Conservation (phyloP, 2,329 filamentous ascomycete species). For the Tolypocladium ophioglossoides region DNA sequence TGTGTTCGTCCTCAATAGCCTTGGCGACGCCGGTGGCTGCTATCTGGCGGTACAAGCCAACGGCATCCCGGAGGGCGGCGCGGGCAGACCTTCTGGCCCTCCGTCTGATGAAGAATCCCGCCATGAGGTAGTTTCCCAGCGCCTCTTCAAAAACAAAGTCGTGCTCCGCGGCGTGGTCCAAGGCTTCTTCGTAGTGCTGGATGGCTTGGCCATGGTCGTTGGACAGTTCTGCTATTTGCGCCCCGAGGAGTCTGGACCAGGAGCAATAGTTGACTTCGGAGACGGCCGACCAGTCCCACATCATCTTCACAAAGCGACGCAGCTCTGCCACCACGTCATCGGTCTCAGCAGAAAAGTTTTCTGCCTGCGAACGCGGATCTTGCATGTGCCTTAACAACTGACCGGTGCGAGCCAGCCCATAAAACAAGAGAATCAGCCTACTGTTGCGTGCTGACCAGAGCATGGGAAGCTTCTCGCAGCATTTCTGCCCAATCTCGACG, state of each 20-base stretch:
- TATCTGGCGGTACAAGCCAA: slow-evolving; percentile 57
- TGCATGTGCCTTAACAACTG: slow-evolving; percentile 37
- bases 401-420: slow-evolving; percentile 46
- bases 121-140: slow-evolving; percentile 63
- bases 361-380: slow-evolving; percentile 32
- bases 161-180: slow-evolving; percentile 62
- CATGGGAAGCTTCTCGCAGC: slow-evolving; percentile 33
- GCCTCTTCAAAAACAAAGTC: slow-evolving; percentile 62
- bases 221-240: slow-evolving; percentile 55
- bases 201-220: slow-evolving; percentile 48
- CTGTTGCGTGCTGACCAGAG: slow-evolving; percentile 52
- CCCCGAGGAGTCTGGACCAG: slow-evolving; percentile 59
- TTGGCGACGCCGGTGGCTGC: slow-evolving; percentile 60
- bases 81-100: slow-evolving; percentile 58
- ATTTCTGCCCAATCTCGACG: slow-evolving; percentile 42
- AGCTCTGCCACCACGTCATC: slow-evolving; percentile 42
- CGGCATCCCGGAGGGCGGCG: slow-evolving; percentile 55
- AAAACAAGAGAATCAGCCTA: slow-evolving; percentile 46
- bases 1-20: slow-evolving; percentile 57
- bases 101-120: slow-evolving; percentile 56
- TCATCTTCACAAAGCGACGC: slow-evolving; percentile 43
- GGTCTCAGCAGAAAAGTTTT: slow-evolving; percentile 30
- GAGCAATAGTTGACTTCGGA: slow-evolving; percentile 61
- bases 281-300: slow-evolving; percentile 52
- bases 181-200: slow-evolving; percentile 54